Percentiles rank a stretch among this genome's conserved stretches.
Conservation (phyloP, 1,139 yeast species). For the Nakaseomyces nivariensis region DNA sequence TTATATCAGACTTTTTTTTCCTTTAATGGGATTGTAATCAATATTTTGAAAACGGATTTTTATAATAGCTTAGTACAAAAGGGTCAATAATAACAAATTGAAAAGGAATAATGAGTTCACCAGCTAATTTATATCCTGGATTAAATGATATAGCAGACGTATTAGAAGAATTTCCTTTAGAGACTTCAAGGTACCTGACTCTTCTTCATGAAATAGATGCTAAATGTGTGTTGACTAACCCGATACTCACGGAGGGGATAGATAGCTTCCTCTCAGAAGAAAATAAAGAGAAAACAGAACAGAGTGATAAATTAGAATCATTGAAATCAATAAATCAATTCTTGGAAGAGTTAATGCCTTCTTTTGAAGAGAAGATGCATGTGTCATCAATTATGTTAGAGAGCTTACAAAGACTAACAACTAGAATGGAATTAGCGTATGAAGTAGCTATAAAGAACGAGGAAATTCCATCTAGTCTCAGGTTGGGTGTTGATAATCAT, state of each 20-base stretch:
- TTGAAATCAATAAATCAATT: slow-evolving; percentile 35
- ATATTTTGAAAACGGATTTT: too few species aligned
- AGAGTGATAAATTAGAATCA: slow-evolving; percentile 31
- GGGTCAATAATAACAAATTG: too few species aligned
- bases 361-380: slow-evolving; percentile 94
- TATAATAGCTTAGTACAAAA: too few species aligned
- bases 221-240: slow-evolving; percentile 71
- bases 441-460: slow-evolving; percentile 59
- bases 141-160: slow-evolving; percentile 87
- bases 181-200: slow-evolving; percentile 76
- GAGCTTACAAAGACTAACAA: slow-evolving; percentile 56
- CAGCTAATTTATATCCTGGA: slow-evolving; percentile 51
- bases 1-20: too few species aligned
- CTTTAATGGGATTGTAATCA: too few species aligned
- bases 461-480: slow-evolving; percentile 53
- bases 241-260: slow-evolving; percentile 53
- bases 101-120: slow-evolving; percentile 17
- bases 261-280: slow-evolving; percentile 37
- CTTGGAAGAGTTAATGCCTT: slow-evolving; percentile 72
- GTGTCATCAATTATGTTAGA: slow-evolving; percentile 90
- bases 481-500: slow-evolving; percentile 68
- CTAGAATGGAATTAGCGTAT: slow-evolving; percentile 71
- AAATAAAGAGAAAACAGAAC: slow-evolving; percentile 18
- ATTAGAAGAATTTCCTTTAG: slow-evolving; percentile 81
- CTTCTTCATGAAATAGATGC: slow-evolving; percentile 89